Conservation (phyloP, 495 filamentous ascomycete genomes). For the Usnea hakonensis region DNA sequence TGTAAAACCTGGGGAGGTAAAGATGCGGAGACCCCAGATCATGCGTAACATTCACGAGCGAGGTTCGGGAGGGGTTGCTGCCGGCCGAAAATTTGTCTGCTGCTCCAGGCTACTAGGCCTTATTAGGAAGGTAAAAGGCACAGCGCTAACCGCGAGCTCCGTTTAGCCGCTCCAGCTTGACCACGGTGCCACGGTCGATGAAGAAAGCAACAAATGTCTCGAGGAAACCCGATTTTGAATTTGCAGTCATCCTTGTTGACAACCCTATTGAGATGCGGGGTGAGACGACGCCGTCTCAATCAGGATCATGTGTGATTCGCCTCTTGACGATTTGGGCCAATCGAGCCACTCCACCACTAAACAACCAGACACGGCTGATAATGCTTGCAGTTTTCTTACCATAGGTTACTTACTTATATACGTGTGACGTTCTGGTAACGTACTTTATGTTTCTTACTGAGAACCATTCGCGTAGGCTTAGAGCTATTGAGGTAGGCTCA, state of each 20-base stretch:
- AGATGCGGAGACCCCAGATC: conserved; percentile 2
- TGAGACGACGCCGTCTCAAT: too few species aligned
- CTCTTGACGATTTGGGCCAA: neutral
- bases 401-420: too few species aligned
- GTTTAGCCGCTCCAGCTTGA: neutral
- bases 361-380: too few species aligned
- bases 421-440: too few species aligned
- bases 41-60: neutral
- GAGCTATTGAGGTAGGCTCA: too few species aligned
- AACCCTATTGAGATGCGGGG: neutral
- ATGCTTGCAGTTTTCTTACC: too few species aligned
- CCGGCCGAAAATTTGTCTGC: neutral
- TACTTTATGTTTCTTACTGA: too few species aligned
- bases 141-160: neutral
- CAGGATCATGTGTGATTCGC: too few species aligned
- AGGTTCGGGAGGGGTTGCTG: too few species aligned
- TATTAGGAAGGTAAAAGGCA: neutral
- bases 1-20: neutral
- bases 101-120: neutral
- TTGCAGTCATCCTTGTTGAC: neutral
- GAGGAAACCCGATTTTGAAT: neutral
- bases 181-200: too few species aligned
- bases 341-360: neutral
- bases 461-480: too few species aligned
- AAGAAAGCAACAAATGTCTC: neutral